These are phyloP conservation scores for Trichoderma sp. DNA, from an alignment of 2,329 filamentous ascomycete genomes.

Conservation along the genomic window DNA sequence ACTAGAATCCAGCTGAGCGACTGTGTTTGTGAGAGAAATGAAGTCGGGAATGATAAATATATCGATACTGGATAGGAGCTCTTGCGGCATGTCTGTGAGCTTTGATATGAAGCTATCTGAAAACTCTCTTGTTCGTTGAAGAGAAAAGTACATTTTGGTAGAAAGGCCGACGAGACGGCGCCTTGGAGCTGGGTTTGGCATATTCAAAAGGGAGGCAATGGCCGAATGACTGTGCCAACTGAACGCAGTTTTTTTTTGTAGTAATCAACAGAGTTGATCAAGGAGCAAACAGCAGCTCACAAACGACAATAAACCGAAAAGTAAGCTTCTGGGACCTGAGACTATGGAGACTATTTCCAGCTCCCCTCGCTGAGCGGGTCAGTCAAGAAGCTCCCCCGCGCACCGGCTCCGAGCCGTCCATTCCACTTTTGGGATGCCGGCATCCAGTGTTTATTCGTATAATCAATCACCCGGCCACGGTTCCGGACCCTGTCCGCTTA, in stretches of 20 bases:
- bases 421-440: conserved; percentile 29
- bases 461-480: conserved; percentile 15
- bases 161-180: conserved; percentile 73
- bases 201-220: neutral
- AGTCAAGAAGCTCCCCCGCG: conserved; percentile 8
- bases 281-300: neutral
- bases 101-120: conserved; percentile 53
- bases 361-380: conserved; percentile 11
- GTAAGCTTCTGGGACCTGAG: neutral
- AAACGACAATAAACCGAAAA: neutral
- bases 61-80: conserved; percentile 58
- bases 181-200: conserved; percentile 33
- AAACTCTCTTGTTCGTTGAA: conserved; percentile 63
- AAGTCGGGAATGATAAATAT: conserved; percentile 82
- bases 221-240: neutral
- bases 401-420: conserved; percentile 25
- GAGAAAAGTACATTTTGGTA: conserved; percentile 79
- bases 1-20: conserved; percentile 51
- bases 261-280: neutral
- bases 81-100: conserved; percentile 47
- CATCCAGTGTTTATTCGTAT: conserved; percentile 3
- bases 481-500: neutral
- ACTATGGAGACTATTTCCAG: neutral
- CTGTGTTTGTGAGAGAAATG: conserved; percentile 63
- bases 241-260: neutral